Percentiles rank a stretch among this genome's conserved stretches.
These are phyloP conservation scores for Odontarrhena argentea DNA, from an alignment of 345 rosid genomes.

Conservation along the genomic window DNA sequence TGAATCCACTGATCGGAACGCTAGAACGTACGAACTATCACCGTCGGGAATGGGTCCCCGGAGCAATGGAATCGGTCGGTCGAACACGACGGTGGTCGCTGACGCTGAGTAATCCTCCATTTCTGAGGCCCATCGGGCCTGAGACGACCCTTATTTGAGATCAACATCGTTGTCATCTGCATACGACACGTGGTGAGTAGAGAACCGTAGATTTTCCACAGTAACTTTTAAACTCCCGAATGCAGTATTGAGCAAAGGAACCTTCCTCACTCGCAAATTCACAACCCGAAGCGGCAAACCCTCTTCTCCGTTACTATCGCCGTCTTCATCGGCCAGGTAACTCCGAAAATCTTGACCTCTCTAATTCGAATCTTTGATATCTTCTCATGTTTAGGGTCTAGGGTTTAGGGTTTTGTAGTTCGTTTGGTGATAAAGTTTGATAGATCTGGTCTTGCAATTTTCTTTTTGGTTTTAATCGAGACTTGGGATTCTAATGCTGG, in stretches of 20 bases:
- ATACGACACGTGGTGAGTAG: slow-evolving; percentile 20
- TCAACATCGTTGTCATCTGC: too few relatives aligned
- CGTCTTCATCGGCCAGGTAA: neutral
- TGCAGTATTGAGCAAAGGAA: neutral
- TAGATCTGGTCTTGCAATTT: slow-evolving; percentile 6
- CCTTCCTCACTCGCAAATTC: too few relatives aligned
- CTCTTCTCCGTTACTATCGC: neutral
- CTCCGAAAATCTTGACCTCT: neutral
- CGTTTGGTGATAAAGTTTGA: neutral
- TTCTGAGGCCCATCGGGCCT: slow-evolving; percentile 36
- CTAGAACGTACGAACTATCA: slow-evolving; percentile 58
- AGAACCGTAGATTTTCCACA: neutral
- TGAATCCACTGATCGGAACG: slow-evolving; percentile 60
- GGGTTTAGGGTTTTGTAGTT: slow-evolving; percentile 12
- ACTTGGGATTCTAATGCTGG: neutral
- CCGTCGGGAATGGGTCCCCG: slow-evolving; percentile 63
- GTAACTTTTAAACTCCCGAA: neutral
- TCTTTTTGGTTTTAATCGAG: neutral
- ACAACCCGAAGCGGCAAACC: too few relatives aligned
- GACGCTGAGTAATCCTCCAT: slow-evolving; percentile 59
- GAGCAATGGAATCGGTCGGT: slow-evolving; percentile 64
- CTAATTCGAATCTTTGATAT: neutral
- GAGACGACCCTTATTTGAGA: neutral
- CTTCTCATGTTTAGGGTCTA: slow-evolving; percentile 17
- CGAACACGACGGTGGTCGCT: slow-evolving; percentile 57